Percentiles rank a stretch among this genome's conserved stretches.
phyloP scores from a whole-genome alignment of 2,329 filamentous ascomycete species.

The Sclerotinia nivalis region DNA sequence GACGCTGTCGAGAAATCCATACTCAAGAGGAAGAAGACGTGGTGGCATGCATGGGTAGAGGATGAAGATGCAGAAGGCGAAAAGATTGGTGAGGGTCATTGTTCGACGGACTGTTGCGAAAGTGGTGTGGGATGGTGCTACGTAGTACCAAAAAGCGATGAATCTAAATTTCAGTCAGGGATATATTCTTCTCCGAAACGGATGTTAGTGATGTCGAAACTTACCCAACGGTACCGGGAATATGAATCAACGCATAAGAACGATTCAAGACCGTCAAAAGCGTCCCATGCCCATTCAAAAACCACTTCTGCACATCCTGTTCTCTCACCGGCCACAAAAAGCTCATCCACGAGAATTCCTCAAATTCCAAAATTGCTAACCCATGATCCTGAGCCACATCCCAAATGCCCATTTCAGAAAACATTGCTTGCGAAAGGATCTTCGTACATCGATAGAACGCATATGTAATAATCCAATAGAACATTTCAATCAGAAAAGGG shows the following conservation, averaged over 20 bases:
- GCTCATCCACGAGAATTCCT: slow-evolving; percentile 51
- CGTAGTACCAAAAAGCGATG: slow-evolving; percentile 64
- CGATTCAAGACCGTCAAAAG: slow-evolving; percentile 58
- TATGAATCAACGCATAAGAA: slow-evolving; percentile 60
- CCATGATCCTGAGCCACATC: slow-evolving; percentile 57
- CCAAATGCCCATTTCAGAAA: slow-evolving; percentile 50
- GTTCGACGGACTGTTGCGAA: slow-evolving; percentile 51
- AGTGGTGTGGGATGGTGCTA: slow-evolving; percentile 51
- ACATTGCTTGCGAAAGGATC: slow-evolving; percentile 38
- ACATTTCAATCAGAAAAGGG: slow-evolving; percentile 66
- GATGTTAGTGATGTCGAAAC: slow-evolving; percentile 21
- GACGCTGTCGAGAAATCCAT: slow-evolving; percentile 52
- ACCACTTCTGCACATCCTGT: slow-evolving; percentile 56
- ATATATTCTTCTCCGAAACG: not conserved
- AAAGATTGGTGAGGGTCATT: slow-evolving; percentile 55
- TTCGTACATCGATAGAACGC: slow-evolving; percentile 39
- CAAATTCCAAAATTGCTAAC: slow-evolving; percentile 55
- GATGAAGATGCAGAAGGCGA: slow-evolving; percentile 53
- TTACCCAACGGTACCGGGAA: slow-evolving; percentile 60
- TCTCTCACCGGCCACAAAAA: slow-evolving; percentile 56
- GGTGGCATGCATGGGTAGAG: slow-evolving; percentile 56
- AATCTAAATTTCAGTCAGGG: slow-evolving; percentile 47
- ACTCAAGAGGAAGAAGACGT: slow-evolving; percentile 51
- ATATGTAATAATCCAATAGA: slow-evolving; percentile 62
- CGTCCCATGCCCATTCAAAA: slow-evolving; percentile 54